Evolutionary conservation across 2,329 filamentous ascomycete species (phyloP), one percentile per base, ranked within the genome.

Genomic region (Nothopassalora personata): DNA sequence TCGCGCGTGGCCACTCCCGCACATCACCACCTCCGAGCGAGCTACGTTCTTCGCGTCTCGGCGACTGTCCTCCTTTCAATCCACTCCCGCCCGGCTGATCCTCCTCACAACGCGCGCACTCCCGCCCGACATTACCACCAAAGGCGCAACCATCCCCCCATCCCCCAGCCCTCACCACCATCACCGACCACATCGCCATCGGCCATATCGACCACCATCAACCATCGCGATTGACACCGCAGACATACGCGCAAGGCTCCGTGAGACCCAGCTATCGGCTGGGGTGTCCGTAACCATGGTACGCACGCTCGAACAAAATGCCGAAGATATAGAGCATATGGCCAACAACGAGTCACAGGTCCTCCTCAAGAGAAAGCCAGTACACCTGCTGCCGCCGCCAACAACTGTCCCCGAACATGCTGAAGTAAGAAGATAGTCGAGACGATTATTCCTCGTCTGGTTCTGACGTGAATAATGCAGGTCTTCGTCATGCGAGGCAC

Each of bases 291-390:
- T 55, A 59, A 61, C 53, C 18, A 67, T 67, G 65, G 65, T 66
- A 59, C 64, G 65, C 64, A 59, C 52, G 30, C 45, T 18, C 11
- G 30, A 51, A 51, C 10, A 19, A 33, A 28, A 18, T 11, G 11
- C 31, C 39, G 30, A 10, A 34, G 54, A 34, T 27, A 39, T 45
- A 23, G 60, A 48, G 54, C 53, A 57, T 31, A 34, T 54, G 43
- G 57, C 64, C 64, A 66, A 66, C 63, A 66, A 55, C 31, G 28
- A 60, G 55, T 45, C 36, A 54, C 72, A 97, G 93, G 93, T 99
- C 68, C 83, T 96, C 65, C 97, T 90, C 77, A 97, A 97, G 80
- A 86, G 94, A 70, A 97, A 97, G 77, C 92, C 92, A 58, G 91
- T 97, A 71, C 86, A 90, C 77, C 89, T 91, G 73, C 80, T 92